phyloP scores from a whole-genome alignment of 306 rosid genomes.

The Fragaria iinumae region DNA sequence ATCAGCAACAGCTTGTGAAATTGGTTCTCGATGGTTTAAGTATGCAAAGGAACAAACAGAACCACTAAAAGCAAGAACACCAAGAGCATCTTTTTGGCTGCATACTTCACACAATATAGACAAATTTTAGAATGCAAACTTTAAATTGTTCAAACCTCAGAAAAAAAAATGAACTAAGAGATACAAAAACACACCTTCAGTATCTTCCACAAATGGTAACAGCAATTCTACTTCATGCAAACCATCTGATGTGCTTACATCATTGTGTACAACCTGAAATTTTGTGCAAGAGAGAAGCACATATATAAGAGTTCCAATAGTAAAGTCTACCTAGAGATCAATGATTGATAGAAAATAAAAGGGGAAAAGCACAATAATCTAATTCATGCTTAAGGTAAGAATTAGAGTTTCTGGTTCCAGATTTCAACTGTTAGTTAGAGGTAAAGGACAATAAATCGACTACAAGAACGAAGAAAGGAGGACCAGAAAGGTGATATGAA shows the following conservation, averaged over 20 bases:
- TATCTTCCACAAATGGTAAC: constrained; percentile 51
- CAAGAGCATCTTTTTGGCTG: constrained; percentile 67
- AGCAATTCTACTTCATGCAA: constrained; percentile 80
- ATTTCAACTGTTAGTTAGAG: not conserved
- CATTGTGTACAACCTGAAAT: constrained; percentile 55
- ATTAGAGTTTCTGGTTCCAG: not conserved
- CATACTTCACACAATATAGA: constrained; percentile 49
- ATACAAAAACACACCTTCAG: constrained; percentile 50
- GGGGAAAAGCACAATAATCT: not conserved
- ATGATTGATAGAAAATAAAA: not conserved
- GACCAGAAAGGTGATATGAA: not conserved
- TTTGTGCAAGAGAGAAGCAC: constrained; percentile 17
- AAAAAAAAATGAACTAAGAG: not conserved
- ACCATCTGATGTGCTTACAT: constrained; percentile 50
- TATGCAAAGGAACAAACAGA: constrained; percentile 80
- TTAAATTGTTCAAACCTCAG: constrained; percentile 18
- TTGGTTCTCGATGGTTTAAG: constrained; percentile 69
- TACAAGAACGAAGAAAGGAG: not conserved
- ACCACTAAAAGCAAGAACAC: constrained; percentile 66
- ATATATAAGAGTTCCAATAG: not conserved
- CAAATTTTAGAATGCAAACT: constrained; percentile 23
- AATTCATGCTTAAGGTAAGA: not conserved
- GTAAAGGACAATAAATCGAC: not conserved
- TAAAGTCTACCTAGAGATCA: constrained; percentile 1
- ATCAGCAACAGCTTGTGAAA: constrained; percentile 68